Base-by-base conservation (phyloP, 139 green algal genomes). In the Chloropicon primus region DNA sequence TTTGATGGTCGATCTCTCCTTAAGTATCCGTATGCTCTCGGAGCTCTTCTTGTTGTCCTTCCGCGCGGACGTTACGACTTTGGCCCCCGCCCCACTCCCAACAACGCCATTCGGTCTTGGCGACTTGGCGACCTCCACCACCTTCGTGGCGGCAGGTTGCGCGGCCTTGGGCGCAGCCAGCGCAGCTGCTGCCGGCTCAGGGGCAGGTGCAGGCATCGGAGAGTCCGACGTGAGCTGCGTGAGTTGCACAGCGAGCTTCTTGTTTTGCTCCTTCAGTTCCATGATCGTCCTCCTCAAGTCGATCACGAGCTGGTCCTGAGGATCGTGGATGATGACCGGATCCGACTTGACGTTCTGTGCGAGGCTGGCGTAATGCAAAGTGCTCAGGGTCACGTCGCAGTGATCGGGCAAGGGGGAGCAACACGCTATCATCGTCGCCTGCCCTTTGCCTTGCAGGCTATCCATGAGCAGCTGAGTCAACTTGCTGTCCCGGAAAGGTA, bases 381-480 rank as follows among this genome's bases (percentile, higher is more conserved):
- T 97, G 84, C 81, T 92, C 53, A 97, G 84, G 21, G 90, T 97
- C 85, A 96, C 93, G 53, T 92, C 88, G 25, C 85, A 74, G 26
- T 81, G 79, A 22, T 2, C 24, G 74, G 74, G 27, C 26, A 73
- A 73, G 3, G 91, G 92, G 0, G 88, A 94, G 85, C 87, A 94
- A 87, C 91, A 96, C 22, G 93, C 92, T 28, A 97, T 92, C 88
- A 97, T 94, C 26, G 97, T 87, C 23, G 90, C 89, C 25, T 96
- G 81, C 0, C 85, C 84, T 28, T 53, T 80, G 72, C 89, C 85
- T 1, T 85, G 82, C 24, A 97, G 82, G 2, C 83, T 91, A 83
- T 96, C 90, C 87, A 94, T 93, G 24, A 97, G 86, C 79, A 97
- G 87, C 78, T 93, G 93, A 21, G 93, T 97, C 25, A 97, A 88